Evolutionary conservation across 1,284 basidiomycete species (phyloP).

Genomic region (Trichosporon sp.): DNA sequence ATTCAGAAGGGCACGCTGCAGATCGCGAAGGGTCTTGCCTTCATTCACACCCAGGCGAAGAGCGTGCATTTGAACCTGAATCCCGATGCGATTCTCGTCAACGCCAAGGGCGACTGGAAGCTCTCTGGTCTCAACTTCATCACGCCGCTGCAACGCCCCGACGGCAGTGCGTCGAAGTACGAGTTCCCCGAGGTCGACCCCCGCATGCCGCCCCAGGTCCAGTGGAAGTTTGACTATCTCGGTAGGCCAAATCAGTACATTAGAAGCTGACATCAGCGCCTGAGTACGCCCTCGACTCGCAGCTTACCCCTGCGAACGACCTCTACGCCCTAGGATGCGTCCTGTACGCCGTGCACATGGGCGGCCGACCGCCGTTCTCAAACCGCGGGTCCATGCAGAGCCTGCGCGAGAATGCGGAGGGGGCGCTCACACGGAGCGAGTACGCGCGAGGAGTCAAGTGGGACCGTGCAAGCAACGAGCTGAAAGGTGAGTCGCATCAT

Average conservation of each 20-base stretch:
- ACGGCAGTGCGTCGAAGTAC: conserved; percentile 73
- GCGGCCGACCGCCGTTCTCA: conserved; percentile 79
- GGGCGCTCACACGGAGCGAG: conserved; percentile 44
- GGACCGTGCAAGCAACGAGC: conserved; percentile 40
- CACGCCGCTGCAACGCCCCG: conserved; percentile 66
- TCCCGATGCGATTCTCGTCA: conserved; percentile 77
- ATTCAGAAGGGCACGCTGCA: conserved; percentile 96
- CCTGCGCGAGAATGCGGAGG: conserved; percentile 72
- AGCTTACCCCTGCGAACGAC: conserved; percentile 78
- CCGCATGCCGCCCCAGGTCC: conserved; percentile 71
- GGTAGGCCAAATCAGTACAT: conserved; percentile 54
- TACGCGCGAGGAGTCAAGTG: conserved; percentile 42
- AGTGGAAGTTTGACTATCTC: conserved; percentile 92
- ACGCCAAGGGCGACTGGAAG: conserved; percentile 95
- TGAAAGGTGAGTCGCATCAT: conserved; percentile 35
- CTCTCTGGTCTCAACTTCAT: conserved; percentile 84
- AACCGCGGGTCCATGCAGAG: conserved; percentile 78
- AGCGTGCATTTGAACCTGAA: conserved; percentile 88
- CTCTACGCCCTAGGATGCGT: conserved; percentile 92
- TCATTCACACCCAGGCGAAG: conserved; percentile 85
- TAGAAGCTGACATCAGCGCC: conserved; percentile 61
- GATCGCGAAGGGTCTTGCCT: conserved; percentile 85
- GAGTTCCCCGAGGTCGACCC: conserved; percentile 85
- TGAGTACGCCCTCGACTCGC: conserved; percentile 88
- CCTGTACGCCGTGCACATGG: conserved; percentile 83